A percentile compares a stretch with the other conserved stretches of the same genome.
These are phyloP conservation scores for Ogataea trehalophila DNA, from an alignment of 805 yeast genomes.

Conservation along the genomic window DNA sequence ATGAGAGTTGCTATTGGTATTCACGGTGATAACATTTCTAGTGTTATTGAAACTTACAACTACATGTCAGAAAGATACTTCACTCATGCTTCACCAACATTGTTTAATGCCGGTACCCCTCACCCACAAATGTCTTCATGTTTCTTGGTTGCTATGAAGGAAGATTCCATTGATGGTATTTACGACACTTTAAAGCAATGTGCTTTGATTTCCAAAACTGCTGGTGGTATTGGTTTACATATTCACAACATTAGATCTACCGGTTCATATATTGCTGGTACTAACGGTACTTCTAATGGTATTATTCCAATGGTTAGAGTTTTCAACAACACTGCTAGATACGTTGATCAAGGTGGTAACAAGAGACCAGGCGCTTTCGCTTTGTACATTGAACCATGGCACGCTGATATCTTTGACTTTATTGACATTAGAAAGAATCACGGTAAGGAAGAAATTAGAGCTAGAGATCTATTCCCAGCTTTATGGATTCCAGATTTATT, in stretches of 20 bases:
- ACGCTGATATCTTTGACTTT: slow-evolving; percentile 53
- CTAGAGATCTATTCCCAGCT: slow-evolving; percentile 59
- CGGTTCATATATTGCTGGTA: slow-evolving; percentile 58
- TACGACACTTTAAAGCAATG: slow-evolving; percentile 57
- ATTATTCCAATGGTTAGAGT: slow-evolving; percentile 60
- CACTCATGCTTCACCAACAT: slow-evolving; percentile 60
- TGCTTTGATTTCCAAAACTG: slow-evolving; percentile 57
- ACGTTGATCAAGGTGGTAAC: slow-evolving; percentile 64
- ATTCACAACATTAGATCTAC: slow-evolving; percentile 55
- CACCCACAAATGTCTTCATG: slow-evolving; percentile 58
- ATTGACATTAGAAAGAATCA: slow-evolving; percentile 58
- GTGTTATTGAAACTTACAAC: slow-evolving; percentile 52
- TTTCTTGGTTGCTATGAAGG: slow-evolving; percentile 59
- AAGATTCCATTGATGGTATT: slow-evolving; percentile 59
- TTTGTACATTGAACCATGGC: slow-evolving; percentile 60
- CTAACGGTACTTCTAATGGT: slow-evolving; percentile 61
- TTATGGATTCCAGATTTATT: slow-evolving; percentile 60
- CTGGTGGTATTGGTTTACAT: slow-evolving; percentile 62
- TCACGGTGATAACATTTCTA: slow-evolving; percentile 49
- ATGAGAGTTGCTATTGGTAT: slow-evolving; percentile 62
- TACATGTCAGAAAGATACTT: slow-evolving; percentile 55
- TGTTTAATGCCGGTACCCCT: slow-evolving; percentile 60
- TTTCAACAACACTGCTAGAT: slow-evolving; percentile 58
- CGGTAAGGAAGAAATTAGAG: slow-evolving; percentile 60
- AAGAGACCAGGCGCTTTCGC: slow-evolving; percentile 65